Conservation (phyloP, 345 rosid species). For the Citrus australasica region DNA sequence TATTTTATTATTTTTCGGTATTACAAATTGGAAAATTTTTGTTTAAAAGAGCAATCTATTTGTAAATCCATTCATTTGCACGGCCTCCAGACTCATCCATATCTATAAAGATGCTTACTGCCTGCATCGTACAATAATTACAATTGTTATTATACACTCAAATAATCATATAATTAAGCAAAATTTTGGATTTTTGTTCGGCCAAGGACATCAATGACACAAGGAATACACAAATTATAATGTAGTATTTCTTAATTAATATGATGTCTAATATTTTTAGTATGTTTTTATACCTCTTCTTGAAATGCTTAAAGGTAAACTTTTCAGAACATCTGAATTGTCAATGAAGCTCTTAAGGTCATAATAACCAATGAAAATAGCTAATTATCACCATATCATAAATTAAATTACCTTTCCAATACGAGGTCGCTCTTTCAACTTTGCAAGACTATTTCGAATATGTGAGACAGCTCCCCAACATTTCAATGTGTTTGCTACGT, state of each 20-base stretch:
- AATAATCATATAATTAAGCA: no score
- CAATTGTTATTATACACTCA: background rate
- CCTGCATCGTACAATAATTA: constrained; percentile 43
- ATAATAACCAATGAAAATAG: background rate
- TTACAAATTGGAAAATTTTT: background rate
- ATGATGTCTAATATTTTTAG: background rate
- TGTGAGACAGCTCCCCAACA: constrained; percentile 98
- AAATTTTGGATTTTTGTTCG: no score
- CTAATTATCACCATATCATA: background rate
- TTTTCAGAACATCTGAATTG: background rate
- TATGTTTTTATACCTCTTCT: background rate
- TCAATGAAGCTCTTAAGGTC: background rate
- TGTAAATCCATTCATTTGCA: constrained; percentile 96
- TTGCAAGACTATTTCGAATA: constrained; percentile 81
- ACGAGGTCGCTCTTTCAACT: constrained; percentile 84
- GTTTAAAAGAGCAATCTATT: constrained; percentile 27
- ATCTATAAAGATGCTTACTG: constrained; percentile 97
- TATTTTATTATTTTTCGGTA: background rate
- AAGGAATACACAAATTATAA: no score
- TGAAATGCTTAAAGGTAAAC: background rate
- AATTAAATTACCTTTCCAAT: constrained; percentile 65
- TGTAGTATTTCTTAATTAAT: background rate
- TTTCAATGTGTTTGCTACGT: constrained; percentile 84
- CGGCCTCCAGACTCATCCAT: constrained; percentile 94
- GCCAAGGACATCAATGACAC: no score